Evolutionary conservation across 139 green algal genomes (phyloP), one percentile per base, ranked within the genome.

Genomic region (Volvox africanus): DNA sequence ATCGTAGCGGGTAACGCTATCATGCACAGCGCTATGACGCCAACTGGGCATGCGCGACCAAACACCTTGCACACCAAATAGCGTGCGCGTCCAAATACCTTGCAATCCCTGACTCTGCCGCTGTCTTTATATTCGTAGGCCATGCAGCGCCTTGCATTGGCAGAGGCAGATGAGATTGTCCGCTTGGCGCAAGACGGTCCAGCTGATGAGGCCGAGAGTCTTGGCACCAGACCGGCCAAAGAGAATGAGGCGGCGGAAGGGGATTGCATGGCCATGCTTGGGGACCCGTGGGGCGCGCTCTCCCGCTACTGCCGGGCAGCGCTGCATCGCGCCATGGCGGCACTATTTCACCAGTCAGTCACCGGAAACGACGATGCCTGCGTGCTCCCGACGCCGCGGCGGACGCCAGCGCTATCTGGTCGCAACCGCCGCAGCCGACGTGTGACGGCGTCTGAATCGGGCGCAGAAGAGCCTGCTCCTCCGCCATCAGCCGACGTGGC

Each of bases 291-390:
- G 86, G 86, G 86, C 71, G n/a, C 86, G 6, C 22, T 90, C 22
- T 76, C 86, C 2, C 86, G 86, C 30, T 91, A 92, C 86, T 93
- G 85, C 37, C 80, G 90, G 20, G 86, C 92, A 26, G 86, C 88
- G 19, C 69, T 94, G 86, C 93, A 95, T 81, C 50, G 88, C 19
- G 62, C 89, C 2, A 68, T 93, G 30, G 69, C 30, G 28, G 67
- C 50, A 21, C 37, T 35, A 19, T 28, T 65, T 55, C 61, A 22
- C 9, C 35, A 65, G 67, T n/a, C 22, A n/a, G 33, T 61, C 76
- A 19, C 36, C 3, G 78, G 32, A 19, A 20, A 1, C 69, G 89
- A 77, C 69, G 67, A 32, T 18, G 28, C 78, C 37, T 35, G 36
- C 13, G 61, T 61, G 61, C 50, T 22, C 33, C 55, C 26, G 14